Base-by-base conservation (phyloP, 116 monocot species). In the Iris pallida region DNA sequence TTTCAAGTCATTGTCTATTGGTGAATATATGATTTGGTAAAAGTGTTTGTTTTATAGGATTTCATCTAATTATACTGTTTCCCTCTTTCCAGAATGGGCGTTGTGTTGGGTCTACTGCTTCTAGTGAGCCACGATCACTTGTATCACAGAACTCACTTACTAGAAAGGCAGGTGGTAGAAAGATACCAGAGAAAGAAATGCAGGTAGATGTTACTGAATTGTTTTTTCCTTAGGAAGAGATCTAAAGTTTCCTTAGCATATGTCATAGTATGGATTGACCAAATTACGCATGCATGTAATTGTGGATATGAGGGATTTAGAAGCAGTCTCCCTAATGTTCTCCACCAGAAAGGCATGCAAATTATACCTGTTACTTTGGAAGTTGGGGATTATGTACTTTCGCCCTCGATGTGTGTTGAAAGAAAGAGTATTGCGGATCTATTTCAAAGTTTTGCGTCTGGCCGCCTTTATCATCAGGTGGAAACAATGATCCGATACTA, bases 301-400 rank as follows among this genome's bases (percentile, higher is more conserved):
- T 59, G 98, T 98, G 57, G 98, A 98, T 65, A 98, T 98, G 90
- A 85, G 98, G 76, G 98, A 79, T 98, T 98, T 73, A 93, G 84
- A 80, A 98, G 98, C 69, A 98, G 93, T 72, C 98, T 98, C 74
- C 98, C 98, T 11, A 98, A 98, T 82, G 93, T 98, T 76, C 86
- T 98, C 42, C 93, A 98, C 72, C 88, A 86, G 63, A 98, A 84
- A 70, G 98, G 98, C 71, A 90, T 98, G 90, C 79, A 72, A 42
- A 76, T 98, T 43, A 80, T 93, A 65, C 98, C 98, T 15, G 73
- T 90, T 79, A 80, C 77, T 42, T 66, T 98, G 55, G 98, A 98
- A 82, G 98, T 98, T 71, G 98, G 98, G 6, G 98, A 98, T 60
- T 98, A 98, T 71, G 76, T 98, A 60, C 90, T 98, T 71, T 98